phyloP scores from a whole-genome alignment of 805 yeast species.

The Zygotorulaspora florentina region DNA sequence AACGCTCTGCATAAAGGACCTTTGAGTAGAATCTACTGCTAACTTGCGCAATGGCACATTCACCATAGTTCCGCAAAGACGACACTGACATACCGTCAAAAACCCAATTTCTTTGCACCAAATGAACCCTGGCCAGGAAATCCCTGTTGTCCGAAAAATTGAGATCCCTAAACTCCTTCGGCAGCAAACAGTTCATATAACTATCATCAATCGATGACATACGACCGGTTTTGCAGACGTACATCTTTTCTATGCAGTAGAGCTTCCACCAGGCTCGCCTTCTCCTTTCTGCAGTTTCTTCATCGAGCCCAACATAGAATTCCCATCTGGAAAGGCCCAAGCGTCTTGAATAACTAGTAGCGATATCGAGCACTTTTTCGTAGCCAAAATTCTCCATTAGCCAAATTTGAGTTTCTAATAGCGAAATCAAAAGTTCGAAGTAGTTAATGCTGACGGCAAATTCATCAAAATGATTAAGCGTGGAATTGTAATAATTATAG shows the following conservation, averaged over 20 bases:
- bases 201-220: conserved; percentile 23
- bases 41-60: conserved; percentile 18
- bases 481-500: conserved; percentile 25
- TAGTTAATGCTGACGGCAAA: conserved; percentile 18
- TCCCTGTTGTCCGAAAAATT: conserved; percentile 24
- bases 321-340: conserved; percentile 35
- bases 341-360: conserved; percentile 21
- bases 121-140: conserved; percentile 18
- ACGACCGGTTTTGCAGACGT: conserved; percentile 15
- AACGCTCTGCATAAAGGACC: conserved; percentile 26
- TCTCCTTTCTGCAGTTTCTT: conserved; percentile 28
- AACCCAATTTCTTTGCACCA: conserved; percentile 6
- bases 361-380: conserved; percentile 23
- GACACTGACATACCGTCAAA: conserved; percentile 18
- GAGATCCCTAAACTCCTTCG: conserved; percentile 22
- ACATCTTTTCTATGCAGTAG: conserved; percentile 24
- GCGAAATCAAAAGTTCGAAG: conserved; percentile 25
- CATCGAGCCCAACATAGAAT: conserved; percentile 32
- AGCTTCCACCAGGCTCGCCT: conserved; percentile 32
- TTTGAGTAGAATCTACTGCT: conserved; percentile 19
- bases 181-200: conserved; percentile 25
- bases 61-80: conserved; percentile 20
- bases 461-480: conserved; percentile 21
- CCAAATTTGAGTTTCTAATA: conserved; percentile 27
- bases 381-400: conserved; percentile 23